Conservation (phyloP, 208 protist genomes). For the Phytomonas sp. region DNA sequence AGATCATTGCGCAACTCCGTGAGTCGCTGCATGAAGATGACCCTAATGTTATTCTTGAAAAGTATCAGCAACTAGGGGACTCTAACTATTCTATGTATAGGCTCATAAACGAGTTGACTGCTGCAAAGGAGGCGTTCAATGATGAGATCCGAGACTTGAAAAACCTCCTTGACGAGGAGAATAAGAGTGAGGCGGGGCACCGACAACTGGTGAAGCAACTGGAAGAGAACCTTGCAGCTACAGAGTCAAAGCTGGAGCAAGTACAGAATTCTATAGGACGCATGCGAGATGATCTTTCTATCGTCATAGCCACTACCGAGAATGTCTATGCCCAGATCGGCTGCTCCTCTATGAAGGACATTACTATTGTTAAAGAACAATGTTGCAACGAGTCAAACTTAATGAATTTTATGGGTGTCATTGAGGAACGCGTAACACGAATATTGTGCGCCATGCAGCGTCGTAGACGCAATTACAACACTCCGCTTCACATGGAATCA, state of each 20-base stretch:
- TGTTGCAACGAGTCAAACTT: constrained; percentile 84
- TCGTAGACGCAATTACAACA: constrained; percentile 2
- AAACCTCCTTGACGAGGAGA: constrained; percentile 75
- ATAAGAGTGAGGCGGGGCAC: constrained; percentile 61
- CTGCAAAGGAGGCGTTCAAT: constrained; percentile 78
- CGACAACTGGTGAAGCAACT: constrained; percentile 77
- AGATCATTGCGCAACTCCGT: constrained; percentile 74
- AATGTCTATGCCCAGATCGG: constrained; percentile 70
- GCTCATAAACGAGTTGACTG: constrained; percentile 93
- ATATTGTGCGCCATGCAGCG: constrained; percentile 69
- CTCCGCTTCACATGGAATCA: not conserved
- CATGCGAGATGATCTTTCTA: constrained; percentile 51
- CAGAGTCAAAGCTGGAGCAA: constrained; percentile 73
- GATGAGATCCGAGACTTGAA: constrained; percentile 84
- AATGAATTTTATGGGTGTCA: constrained; percentile 78
- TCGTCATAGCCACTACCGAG: constrained; percentile 62
- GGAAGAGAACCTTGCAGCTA: constrained; percentile 80
- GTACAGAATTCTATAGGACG: constrained; percentile 37
- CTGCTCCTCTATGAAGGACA: constrained; percentile 29
- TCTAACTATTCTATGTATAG: constrained; percentile 96
- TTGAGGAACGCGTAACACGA: constrained; percentile 83
- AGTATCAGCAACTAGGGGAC: constrained; percentile 89
- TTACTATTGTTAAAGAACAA: constrained; percentile 16
- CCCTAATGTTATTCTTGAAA: constrained; percentile 70
- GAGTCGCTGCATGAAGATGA: constrained; percentile 76